Evolutionary conservation across 164 flowering plant species (phyloP).

Genomic region (Hamamelis virginiana): DNA sequence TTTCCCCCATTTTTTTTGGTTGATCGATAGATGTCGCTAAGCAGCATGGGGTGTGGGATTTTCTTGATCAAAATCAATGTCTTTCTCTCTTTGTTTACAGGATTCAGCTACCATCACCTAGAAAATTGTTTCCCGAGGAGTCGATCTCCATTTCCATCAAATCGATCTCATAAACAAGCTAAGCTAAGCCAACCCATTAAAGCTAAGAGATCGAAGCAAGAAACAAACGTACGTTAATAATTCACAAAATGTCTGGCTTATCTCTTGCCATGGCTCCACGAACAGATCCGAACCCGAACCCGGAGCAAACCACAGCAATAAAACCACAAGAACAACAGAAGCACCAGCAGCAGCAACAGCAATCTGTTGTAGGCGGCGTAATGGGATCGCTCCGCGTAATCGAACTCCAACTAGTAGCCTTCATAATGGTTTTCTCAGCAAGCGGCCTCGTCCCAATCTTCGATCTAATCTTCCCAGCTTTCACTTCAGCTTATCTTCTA

Average conservation of each 20-base stretch:
- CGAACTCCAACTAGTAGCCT: slow-evolving; percentile 91
- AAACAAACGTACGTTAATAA: too few species aligned
- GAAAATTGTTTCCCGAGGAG: too few species aligned
- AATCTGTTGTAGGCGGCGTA: slow-evolving; percentile 36
- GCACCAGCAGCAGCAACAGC: slow-evolving; percentile 22
- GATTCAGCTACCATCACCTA: too few species aligned
- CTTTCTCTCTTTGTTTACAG: too few species aligned
- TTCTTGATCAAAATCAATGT: too few species aligned
- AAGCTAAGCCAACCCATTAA: too few species aligned
- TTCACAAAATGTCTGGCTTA: slow-evolving; percentile 58
- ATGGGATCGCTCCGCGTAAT: slow-evolving; percentile 90
- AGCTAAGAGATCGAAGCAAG: too few species aligned
- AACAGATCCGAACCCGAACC: slow-evolving; percentile 28
- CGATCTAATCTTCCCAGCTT: slow-evolving; percentile 76
- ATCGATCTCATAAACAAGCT: too few species aligned
- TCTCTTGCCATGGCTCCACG: slow-evolving; percentile 58
- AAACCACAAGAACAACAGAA: slow-evolving; percentile 6
- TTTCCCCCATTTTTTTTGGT: too few species aligned
- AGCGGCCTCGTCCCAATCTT: slow-evolving; percentile 90
- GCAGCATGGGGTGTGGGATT: too few species aligned
- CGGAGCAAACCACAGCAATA: not conserved
- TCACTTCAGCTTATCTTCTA: slow-evolving; percentile 57
- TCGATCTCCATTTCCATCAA: too few species aligned
- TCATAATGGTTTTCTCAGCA: slow-evolving; percentile 91
- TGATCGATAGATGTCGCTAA: too few species aligned